These are phyloP conservation scores for Psidium friedrichsthalianum DNA, from an alignment of 345 rosid genomes.

Conservation along the genomic window DNA sequence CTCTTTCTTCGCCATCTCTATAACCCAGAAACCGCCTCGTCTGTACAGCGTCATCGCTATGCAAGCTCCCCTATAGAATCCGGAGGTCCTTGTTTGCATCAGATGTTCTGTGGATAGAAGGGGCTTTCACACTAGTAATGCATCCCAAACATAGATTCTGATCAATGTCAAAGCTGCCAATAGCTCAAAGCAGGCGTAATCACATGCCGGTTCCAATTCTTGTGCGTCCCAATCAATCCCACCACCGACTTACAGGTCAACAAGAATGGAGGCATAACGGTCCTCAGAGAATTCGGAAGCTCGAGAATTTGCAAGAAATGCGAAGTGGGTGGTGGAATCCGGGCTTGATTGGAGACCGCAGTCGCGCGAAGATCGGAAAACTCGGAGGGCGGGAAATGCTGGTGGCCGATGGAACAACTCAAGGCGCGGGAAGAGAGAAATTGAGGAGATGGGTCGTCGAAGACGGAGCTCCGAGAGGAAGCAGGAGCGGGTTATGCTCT, in stretches of 20 bases:
- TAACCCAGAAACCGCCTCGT: constrained; percentile 71
- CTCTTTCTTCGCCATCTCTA: constrained; percentile 82
- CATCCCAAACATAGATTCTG: constrained; percentile 22
- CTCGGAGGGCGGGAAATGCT: background rate
- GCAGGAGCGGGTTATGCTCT: background rate
- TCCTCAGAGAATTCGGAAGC: background rate
- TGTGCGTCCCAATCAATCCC: constrained; percentile 18
- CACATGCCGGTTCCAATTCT: constrained; percentile 16
- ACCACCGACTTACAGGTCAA: constrained; percentile 37
- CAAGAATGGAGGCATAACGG: constrained; percentile 50
- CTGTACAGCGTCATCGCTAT: constrained; percentile 12
- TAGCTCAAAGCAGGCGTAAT: constrained; percentile 9
- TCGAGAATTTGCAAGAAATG: background rate
- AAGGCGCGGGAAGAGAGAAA: background rate
- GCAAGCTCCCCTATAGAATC: background rate
- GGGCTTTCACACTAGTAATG: constrained; percentile 22
- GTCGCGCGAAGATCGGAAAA: background rate
- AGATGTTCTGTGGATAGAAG: constrained; percentile 9
- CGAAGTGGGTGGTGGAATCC: background rate
- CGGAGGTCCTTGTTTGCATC: constrained; percentile 2
- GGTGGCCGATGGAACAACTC: background rate
- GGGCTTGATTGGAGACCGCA: background rate
- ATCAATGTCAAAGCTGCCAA: constrained; percentile 6
- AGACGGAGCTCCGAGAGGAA: background rate
- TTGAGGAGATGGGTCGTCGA: background rate